Evolutionary conservation across 345 rosid species (phyloP), one percentile per base, ranked within the genome.

Genomic region (Moricandia moricandioides): DNA sequence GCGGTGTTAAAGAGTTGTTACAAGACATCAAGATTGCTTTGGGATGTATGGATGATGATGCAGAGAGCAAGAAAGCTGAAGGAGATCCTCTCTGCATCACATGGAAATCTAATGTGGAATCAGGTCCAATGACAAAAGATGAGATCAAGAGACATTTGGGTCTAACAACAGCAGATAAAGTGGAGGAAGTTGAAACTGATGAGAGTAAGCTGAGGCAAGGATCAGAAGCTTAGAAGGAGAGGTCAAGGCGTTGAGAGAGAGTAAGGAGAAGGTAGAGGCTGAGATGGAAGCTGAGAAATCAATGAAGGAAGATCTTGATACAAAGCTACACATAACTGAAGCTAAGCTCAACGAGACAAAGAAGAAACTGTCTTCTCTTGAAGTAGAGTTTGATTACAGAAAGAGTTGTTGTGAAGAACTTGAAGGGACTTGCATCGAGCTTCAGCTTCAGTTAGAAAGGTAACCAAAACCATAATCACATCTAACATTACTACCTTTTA

Each of bases 361-460:
- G 74, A 92, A 90, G 84, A 90, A 86, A 82, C 83, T 85, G 27
- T 82, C 91, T 11, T 90, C 91, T 17, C 81, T 92, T 78, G 97
- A 95, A 83, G 86, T 88, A 61, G 99, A 92, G 33, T 79, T 92
- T 71, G 97, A 95, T 81, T 90, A 90, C 73, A 88, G 87, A 83
- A 86, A 72, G 39, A 85, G 79, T 62, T 87, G 92, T 63, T 95
- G 97, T 52, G 94, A 90, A 66, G 99, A 95, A 56, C 81, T 92
- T 37, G 97, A 95, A 85, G 89, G 88, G 9, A 90, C 89, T 4
- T 92, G 97, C 60, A 89, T 90, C 1, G 96, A 95, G 81, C 97
- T 95, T 80, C 97, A 95, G 80, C 96, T 95, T 71, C 91, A 92
- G 78, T 68, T 90, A 49, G 98, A 90, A 81, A 90, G 99, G 98